Base-by-base conservation (phyloP, 768 basidiomycete genomes). In the Kondoa subrosea region DNA sequence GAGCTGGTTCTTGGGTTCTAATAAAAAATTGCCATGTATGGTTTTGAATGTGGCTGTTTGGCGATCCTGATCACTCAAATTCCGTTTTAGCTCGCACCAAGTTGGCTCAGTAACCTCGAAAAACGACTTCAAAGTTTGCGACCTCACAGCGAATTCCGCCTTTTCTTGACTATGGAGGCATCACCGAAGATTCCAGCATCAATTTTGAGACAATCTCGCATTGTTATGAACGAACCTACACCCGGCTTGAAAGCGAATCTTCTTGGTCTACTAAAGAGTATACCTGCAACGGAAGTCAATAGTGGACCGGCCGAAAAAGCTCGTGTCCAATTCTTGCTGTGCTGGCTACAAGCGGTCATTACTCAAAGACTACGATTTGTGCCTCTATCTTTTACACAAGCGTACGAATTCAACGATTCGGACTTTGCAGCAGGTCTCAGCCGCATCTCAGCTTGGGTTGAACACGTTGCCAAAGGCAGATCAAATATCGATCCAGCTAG, bases 311-410 rank as follows among this genome's bases (percentile, higher is more conserved):
- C 85, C 1, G 95, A 99, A 78, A 95, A 95, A 77, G 82, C 86
- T 56, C 85, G 95, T 3, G 77, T 97, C 60, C 92, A 93, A 78
- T 96, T 96, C 86, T 81, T 96, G 34, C 83, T 97, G 32, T 89
- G 95, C 0, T 99, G 93, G 92, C 95, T 97, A 87, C 95, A 99
- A 74, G 92, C 95, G 15, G 85, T 97, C 25, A 86, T 97, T 0
- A 92, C 95, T 78, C 95, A 97, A 77, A 89, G 95, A 70, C 81
- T 97, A 15, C 88, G 93, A 56, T 99, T 96, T 76, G 88, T 86
- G 8, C 95, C 95, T 3, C 80, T 99, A 17, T 93, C 95, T 0
- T 99, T 93, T 91, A 92, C 87, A 76, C 90, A 95, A 78, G 82
- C 82, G 0, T 97, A 97, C 78, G 95, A 97, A 77, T 97, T 97